Evolutionary conservation across 352 stramenopile genomes (phyloP).

Genomic region (Plasmopara halstedii): DNA sequence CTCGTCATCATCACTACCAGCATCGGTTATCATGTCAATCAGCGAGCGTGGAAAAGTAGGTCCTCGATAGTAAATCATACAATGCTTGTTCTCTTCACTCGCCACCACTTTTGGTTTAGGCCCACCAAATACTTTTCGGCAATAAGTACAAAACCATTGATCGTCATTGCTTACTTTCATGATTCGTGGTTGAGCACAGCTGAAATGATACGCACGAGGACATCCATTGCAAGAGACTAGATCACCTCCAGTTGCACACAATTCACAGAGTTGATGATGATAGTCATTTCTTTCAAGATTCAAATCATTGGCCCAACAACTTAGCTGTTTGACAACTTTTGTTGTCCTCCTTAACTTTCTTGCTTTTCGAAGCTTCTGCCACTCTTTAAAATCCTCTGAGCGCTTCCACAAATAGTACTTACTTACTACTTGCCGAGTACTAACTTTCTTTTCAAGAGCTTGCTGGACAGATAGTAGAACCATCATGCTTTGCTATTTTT

Average conservation of each 20-base stretch:
- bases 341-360: slow-evolving; percentile 53
- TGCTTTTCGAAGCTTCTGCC: slow-evolving; percentile 28
- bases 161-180: slow-evolving; percentile 28
- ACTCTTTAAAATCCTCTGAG: slow-evolving; percentile 40
- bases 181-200: slow-evolving; percentile 60
- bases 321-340: slow-evolving; percentile 38
- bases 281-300: slow-evolving; percentile 35
- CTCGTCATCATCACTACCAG: slow-evolving; percentile 11
- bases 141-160: slow-evolving; percentile 51
- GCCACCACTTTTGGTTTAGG: slow-evolving; percentile 10
- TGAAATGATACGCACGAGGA: slow-evolving; percentile 61
- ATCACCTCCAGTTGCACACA: slow-evolving; percentile 58
- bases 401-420: slow-evolving; percentile 70
- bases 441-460: slow-evolving; percentile 27
- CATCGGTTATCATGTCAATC: slow-evolving; percentile 7
- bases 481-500: neutral
- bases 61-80: slow-evolving; percentile 3
- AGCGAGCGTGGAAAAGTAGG: slow-evolving; percentile 4
- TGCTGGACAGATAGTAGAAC: slow-evolving; percentile 22
- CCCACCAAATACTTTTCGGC: slow-evolving; percentile 17
- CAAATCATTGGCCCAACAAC: slow-evolving; percentile 25
- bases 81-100: slow-evolving; percentile 24
- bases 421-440: slow-evolving; percentile 41
- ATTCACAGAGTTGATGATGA: slow-evolving; percentile 55
- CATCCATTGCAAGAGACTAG: slow-evolving; percentile 65